phyloP scores from a whole-genome alignment of 805 yeast species.

The Metschnikowia aberdeeniae region DNA sequence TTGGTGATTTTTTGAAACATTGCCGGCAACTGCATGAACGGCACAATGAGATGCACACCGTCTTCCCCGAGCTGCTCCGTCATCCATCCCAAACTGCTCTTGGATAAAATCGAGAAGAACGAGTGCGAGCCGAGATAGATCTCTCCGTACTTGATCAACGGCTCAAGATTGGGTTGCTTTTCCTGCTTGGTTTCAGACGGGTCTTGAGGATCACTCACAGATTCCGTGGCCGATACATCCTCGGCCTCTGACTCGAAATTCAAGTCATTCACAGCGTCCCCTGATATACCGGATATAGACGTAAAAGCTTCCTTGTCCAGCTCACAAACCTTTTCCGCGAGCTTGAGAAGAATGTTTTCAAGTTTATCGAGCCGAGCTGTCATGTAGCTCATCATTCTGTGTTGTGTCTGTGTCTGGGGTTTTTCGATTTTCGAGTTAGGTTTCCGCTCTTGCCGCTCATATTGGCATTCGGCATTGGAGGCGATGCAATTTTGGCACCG shows the following conservation, averaged over 20 bases:
- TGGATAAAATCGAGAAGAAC: conserved; percentile 31
- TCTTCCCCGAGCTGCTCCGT: conserved; percentile 22
- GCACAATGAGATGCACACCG: conserved; percentile 18
- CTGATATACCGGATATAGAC: not conserved
- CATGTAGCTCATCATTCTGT: not conserved
- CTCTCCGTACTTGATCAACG: conserved; percentile 6
- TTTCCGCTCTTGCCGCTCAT: conserved; percentile 10
- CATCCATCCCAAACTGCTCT: conserved; percentile 33
- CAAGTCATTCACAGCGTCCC: not conserved
- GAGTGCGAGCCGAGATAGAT: conserved; percentile 37
- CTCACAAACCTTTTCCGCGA: not conserved
- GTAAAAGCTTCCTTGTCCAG: not conserved
- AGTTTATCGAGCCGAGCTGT: conserved; percentile 7
- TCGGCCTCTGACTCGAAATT: conserved; percentile 1
- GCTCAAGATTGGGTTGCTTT: not conserved
- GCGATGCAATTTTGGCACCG: conserved; percentile 14
- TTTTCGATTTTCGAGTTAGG: conserved; percentile 4
- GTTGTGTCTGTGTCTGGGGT: not conserved
- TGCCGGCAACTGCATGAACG: conserved; percentile 28
- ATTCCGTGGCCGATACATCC: not conserved
- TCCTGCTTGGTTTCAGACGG: not conserved
- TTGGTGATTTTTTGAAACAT: conserved; percentile 19
- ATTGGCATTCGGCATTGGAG: conserved; percentile 9
- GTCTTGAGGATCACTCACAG: not conserved
- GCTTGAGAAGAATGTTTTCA: conserved; percentile 4